Conservation (phyloP, 306 rosid species). For the Trichosanthes cucumerina region DNA sequence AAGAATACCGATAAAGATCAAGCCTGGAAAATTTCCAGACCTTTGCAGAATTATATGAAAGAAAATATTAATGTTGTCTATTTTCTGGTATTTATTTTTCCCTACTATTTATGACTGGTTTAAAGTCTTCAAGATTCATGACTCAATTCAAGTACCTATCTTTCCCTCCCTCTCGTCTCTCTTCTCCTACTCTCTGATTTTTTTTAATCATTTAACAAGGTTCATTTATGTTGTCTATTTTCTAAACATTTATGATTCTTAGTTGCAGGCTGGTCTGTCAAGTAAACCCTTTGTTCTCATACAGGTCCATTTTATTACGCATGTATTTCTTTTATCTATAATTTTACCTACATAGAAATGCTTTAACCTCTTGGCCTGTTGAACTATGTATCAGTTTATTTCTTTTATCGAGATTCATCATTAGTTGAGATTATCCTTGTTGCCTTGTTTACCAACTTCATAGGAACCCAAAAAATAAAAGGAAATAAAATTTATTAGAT, state of each 20-base stretch:
- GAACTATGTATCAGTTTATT: neutral
- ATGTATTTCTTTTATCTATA: constrained; percentile 6
- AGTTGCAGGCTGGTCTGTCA: constrained; percentile 84
- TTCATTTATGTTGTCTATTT: neutral
- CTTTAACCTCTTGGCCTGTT: neutral
- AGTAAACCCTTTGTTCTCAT: constrained; percentile 80
- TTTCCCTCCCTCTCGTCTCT: neutral
- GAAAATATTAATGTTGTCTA: constrained; percentile 61
- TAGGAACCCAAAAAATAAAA: neutral
- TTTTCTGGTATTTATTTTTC: neutral
- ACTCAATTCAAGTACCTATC: neutral
- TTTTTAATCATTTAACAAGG: neutral
- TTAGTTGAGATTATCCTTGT: neutral
- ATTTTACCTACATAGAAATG: constrained; percentile 4
- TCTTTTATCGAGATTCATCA: neutral
- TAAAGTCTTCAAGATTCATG: neutral
- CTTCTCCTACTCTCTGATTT: neutral
- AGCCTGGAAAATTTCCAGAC: constrained; percentile 68
- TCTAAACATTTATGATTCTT: constrained; percentile 11
- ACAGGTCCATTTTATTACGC: constrained; percentile 51
- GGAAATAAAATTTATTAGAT: neutral
- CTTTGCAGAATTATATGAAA: constrained; percentile 53
- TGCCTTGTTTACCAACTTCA: neutral
- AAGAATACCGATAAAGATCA: constrained; percentile 36
- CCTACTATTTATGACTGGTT: neutral